phyloP scores from a whole-genome alignment of 495 filamentous ascomycete genomes.

The Penicillium goetzii region DNA sequence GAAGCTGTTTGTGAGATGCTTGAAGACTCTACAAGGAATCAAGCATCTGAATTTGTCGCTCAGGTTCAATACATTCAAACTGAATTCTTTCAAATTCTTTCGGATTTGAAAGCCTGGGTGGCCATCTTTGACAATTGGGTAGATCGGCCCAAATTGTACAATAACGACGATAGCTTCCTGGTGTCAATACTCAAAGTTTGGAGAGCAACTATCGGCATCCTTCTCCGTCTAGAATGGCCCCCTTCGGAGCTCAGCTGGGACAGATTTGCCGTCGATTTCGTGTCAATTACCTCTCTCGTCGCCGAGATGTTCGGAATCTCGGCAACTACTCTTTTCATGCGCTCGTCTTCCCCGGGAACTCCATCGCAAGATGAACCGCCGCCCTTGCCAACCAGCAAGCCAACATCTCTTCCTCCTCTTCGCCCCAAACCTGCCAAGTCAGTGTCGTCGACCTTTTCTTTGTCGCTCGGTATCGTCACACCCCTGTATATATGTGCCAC shows the following conservation, averaged over 20 bases:
- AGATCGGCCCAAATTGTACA: not conserved
- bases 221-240: conserved; percentile 19
- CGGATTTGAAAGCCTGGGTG: conserved; percentile 13
- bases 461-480: conserved; percentile 27
- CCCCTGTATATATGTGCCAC: conserved; percentile 29
- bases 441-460: conserved; percentile 18
- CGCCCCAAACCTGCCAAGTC: conserved; percentile 15
- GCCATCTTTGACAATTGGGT: conserved; percentile 15
- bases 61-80: conserved; percentile 7
- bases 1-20: conserved; percentile 10
- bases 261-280: conserved; percentile 10
- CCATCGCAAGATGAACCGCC: not conserved
- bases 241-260: conserved; percentile 22
- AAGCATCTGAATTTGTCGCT: conserved; percentile 10
- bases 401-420: conserved; percentile 13
- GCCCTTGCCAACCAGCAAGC: not conserved
- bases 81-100: conserved; percentile 6
- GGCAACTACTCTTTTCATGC: not conserved
- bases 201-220: conserved; percentile 14
- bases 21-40: not conserved
- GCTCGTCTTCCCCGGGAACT: not conserved
- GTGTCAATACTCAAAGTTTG: conserved; percentile 18
- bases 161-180: not conserved
- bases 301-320: conserved; percentile 40
- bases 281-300: conserved; percentile 12